Conservation (phyloP, 768 basidiomycete species). For the Mycena sanguinolenta region DNA sequence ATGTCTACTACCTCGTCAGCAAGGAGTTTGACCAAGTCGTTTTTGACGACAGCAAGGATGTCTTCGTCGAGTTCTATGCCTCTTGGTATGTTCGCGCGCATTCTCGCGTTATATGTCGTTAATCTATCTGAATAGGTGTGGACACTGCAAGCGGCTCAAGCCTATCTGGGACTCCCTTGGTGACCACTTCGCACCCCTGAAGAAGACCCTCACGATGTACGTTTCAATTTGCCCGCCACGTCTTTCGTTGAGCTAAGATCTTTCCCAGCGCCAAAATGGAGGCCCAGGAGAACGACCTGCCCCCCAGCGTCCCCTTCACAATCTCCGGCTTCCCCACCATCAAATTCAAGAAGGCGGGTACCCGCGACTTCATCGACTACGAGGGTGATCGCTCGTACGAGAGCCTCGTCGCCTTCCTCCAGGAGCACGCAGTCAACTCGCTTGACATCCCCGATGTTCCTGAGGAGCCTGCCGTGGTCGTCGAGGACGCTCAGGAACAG, state of each 20-base stretch:
- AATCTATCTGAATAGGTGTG: constrained; percentile 69
- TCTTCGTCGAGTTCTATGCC: constrained; percentile 97
- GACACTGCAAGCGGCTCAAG: constrained; percentile 97
- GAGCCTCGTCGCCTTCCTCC: constrained; percentile 85
- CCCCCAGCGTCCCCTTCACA: constrained; percentile 88
- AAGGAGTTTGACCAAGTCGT: constrained; percentile 91
- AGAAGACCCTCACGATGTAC: constrained; percentile 85
- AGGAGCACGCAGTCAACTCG: constrained; percentile 84
- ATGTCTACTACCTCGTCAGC: constrained; percentile 86
- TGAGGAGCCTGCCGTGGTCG: constrained; percentile 33
- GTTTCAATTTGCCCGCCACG: constrained; percentile 42
- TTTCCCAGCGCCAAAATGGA: constrained; percentile 90
- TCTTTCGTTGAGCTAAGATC: background rate
- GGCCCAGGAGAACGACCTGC: constrained; percentile 96
- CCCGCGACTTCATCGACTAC: constrained; percentile 90
- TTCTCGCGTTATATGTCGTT: background rate
- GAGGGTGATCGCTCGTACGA: constrained; percentile 93
- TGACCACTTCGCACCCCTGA: constrained; percentile 82
- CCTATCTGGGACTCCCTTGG: constrained; percentile 94
- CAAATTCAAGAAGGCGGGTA: constrained; percentile 95
- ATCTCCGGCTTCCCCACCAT: constrained; percentile 93
- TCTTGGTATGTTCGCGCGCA: constrained; percentile 76
- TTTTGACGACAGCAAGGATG: constrained; percentile 90
- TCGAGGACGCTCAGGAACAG: constrained; percentile 50
- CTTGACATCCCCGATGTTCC: constrained; percentile 56